These are phyloP conservation scores for Eucalyptus cladocalyx DNA, from an alignment of 345 rosid species.

Conservation along the genomic window DNA sequence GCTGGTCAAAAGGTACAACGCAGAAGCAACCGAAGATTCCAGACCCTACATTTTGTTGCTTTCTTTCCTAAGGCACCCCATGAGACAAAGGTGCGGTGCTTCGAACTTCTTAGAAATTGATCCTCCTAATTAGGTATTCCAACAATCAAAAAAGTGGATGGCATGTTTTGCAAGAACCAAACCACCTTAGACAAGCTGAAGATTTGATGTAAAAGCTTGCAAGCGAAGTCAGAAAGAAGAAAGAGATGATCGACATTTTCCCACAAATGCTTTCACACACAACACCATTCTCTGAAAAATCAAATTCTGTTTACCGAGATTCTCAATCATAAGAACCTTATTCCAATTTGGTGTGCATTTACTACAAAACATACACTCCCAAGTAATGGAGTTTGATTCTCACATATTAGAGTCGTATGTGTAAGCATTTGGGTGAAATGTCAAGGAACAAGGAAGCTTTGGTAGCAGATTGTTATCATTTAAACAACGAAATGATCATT, in stretches of 20 bases:
- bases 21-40: background rate
- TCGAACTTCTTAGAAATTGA: background rate
- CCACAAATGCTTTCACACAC: too few relatives aligned
- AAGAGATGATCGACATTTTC: too few relatives aligned
- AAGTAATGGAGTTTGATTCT: background rate
- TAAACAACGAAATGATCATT: background rate
- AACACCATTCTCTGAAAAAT: too few relatives aligned
- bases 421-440: background rate
- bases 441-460: background rate
- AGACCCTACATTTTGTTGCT: background rate
- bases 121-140: background rate
- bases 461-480: background rate
- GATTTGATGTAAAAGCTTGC: background rate
- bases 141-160: background rate
- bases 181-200: background rate
- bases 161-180: background rate
- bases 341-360: background rate
- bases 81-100: background rate
- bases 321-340: background rate
- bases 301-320: background rate
- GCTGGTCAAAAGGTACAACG: fast-evolving
- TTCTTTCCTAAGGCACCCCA: background rate
- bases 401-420: background rate
- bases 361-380: background rate
- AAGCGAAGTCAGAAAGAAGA: background rate